Evolutionary conservation across 129 eudicot species (phyloP).

Genomic region (Flaveria sonorensis): DNA sequence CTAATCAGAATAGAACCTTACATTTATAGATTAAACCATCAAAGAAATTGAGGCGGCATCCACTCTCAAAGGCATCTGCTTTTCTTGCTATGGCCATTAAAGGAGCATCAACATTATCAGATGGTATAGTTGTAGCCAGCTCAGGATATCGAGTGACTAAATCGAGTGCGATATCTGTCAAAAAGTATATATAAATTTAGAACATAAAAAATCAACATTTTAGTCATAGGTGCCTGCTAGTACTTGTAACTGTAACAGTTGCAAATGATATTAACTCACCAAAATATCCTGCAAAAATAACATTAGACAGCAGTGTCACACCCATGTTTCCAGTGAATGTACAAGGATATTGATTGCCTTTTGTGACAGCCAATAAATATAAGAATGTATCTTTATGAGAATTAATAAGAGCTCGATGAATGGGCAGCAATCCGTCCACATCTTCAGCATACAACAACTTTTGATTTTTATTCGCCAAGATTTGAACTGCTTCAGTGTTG

Average conservation of each 20-base stretch:
- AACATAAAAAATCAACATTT: no score
- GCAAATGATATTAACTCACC: no score
- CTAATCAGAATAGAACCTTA: constrained; percentile 2
- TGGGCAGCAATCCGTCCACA: constrained; percentile 33
- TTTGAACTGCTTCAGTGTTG: constrained; percentile 37
- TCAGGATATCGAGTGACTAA: constrained; percentile 40
- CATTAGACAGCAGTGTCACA: no score
- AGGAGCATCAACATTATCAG: constrained; percentile 40
- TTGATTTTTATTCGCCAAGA: constrained; percentile 31
- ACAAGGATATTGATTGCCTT: no score
- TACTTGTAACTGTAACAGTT: no score
- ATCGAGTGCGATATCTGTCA: constrained; percentile 45
- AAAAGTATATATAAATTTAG: no score
- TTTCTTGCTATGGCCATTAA: constrained; percentile 49
- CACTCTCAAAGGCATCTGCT: constrained; percentile 50
- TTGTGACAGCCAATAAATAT: no score
- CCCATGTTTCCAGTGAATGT: no score
- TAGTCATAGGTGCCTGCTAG: no score
- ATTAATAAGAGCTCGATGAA: constrained; percentile 42
- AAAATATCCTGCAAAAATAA: no score
- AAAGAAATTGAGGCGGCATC: constrained; percentile 36
- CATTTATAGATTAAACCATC: constrained; percentile 42
- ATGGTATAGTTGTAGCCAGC: constrained; percentile 45
- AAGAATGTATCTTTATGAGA: constrained; percentile 41
- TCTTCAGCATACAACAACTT: constrained; percentile 35